These are phyloP conservation scores for Colletotrichum chrysophilum DNA, from an alignment of 2,329 filamentous ascomycete genomes.

Conservation along the genomic window DNA sequence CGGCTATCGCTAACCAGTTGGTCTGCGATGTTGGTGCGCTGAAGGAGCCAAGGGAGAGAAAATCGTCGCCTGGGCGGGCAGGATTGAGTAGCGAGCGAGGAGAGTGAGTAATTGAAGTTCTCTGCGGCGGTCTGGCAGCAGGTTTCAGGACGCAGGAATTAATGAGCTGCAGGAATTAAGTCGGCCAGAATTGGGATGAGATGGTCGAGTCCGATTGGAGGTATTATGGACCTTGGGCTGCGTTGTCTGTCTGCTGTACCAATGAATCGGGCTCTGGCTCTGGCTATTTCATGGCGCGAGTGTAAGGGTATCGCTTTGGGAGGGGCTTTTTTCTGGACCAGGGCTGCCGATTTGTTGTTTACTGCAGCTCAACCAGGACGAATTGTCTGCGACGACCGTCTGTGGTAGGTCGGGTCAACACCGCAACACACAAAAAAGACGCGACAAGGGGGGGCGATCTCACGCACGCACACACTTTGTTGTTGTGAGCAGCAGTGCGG, in stretches of 20 bases:
- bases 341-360: slow-evolving; percentile 38
- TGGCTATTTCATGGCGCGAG: slow-evolving; percentile 49
- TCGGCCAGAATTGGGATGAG: slow-evolving; percentile 16
- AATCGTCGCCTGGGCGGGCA: slow-evolving; percentile 2
- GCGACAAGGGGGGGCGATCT: slow-evolving; percentile 8
- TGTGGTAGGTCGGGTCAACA: slow-evolving; percentile 5
- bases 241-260: slow-evolving; percentile 30
- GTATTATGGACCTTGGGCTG: slow-evolving; percentile 16
- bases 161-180: slow-evolving; percentile 21
- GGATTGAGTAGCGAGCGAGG: slow-evolving; percentile 1
- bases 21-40: slow-evolving; percentile 7
- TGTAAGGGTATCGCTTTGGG: slow-evolving; percentile 1
- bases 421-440: slow-evolving; percentile 6
- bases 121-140: not conserved
- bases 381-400: slow-evolving; percentile 5
- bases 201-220: slow-evolving; percentile 16
- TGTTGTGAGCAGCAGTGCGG: slow-evolving; percentile 15
- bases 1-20: slow-evolving; percentile 11
- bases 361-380: slow-evolving; percentile 12
- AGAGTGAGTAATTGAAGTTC: not conserved
- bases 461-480: slow-evolving; percentile 3
- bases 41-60: slow-evolving; percentile 14
- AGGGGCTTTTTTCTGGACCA: not conserved
- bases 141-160: slow-evolving; percentile 20
- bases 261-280: slow-evolving; percentile 35